Base-by-base conservation (phyloP, 106 monocot species). In the Dendrobium catenatum region DNA sequence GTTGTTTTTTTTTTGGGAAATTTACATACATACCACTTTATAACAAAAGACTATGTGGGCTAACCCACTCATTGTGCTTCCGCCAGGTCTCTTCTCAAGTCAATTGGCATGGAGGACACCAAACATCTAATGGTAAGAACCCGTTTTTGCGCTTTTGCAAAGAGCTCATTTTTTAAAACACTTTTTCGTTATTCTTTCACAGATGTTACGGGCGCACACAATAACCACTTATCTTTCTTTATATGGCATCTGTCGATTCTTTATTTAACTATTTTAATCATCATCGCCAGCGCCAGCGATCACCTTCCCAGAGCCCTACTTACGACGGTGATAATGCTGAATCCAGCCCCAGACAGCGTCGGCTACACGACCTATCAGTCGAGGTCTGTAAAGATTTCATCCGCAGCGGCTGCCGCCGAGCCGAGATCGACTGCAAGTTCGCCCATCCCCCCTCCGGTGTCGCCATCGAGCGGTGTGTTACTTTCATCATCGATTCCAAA, bases 361-460 rank as follows among this genome's bases (percentile, higher is more conserved):
- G 61, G 22, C 61, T 5, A 61, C 4, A 61, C 22, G n/a, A 61
- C 22, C 19, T 61, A 22, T 22, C 61, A n/a, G 61, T 61, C 22
- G 61, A 61, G 19, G 61, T 61, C 61, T 61, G 61, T 61, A 61
- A 61, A 22, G 61, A 61, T 20, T 61, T 61, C 22, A 61, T 61
- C 20, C 61, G 61, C 37, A 40, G 73, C 15, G 16, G 10, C 22
- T 86, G 86, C 68, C 29, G 68, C 1, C 83, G 82, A 20, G n/a
- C 82, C 44, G 58, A 61, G 33, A 42, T 68, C 51, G 79, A 83
- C 24, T 86, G 86, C 86, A 86, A 72, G 74, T 86, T 83, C 68
- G 86, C 86, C 27, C 86, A 86, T 58, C 80, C 86, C 83, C n/a
- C 83, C 76, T 73, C 76, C 56, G 15, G 80, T 43, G 80, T 83